Percentiles rank a stretch among this genome's conserved stretches.
phyloP scores from a whole-genome alignment of 441 rosid genomes.

The Bruguiera hainesii region DNA sequence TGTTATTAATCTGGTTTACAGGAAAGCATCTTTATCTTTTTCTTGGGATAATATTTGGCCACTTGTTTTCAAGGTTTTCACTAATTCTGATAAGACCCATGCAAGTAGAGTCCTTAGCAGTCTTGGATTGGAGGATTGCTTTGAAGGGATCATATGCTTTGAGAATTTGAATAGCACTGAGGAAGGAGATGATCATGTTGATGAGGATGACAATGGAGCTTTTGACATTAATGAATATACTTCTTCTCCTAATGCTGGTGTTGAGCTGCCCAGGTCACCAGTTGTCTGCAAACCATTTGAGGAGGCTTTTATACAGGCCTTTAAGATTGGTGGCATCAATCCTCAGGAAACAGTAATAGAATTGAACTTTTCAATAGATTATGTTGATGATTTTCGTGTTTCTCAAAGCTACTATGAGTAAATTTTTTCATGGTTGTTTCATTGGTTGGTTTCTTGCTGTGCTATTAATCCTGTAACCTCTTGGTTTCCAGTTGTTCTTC shows the following conservation, averaged over 20 bases:
- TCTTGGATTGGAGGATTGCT: conserved; percentile 90
- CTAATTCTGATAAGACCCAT: conserved; percentile 76
- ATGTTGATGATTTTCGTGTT: background rate
- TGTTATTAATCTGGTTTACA: background rate
- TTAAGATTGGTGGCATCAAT: conserved; percentile 61
- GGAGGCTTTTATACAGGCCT: conserved; percentile 61
- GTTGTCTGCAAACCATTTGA: conserved; percentile 90
- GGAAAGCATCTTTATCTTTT: background rate
- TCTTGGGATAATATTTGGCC: conserved; percentile 2
- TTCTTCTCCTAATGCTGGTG: conserved; percentile 29
- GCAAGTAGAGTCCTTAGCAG: conserved; percentile 53
- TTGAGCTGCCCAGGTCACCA: conserved; percentile 50
- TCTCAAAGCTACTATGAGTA: background rate
- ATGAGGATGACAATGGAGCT: conserved; percentile 7
- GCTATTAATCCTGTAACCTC: conserved; percentile 4
- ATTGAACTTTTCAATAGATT: background rate
- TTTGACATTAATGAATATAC: conserved; percentile 41
- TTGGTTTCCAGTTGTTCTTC: conserved; percentile 66
- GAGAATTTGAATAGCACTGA: conserved; percentile 64
- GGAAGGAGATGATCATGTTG: conserved; percentile 27
- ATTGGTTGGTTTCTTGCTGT: background rate
- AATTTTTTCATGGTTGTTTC: background rate
- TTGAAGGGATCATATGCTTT: conserved; percentile 67
- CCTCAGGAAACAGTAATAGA: conserved; percentile 64
- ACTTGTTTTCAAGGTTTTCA: conserved; percentile 47